These are phyloP conservation scores for Sonneratia alba DNA, from an alignment of 345 rosid genomes.

Conservation along the genomic window DNA sequence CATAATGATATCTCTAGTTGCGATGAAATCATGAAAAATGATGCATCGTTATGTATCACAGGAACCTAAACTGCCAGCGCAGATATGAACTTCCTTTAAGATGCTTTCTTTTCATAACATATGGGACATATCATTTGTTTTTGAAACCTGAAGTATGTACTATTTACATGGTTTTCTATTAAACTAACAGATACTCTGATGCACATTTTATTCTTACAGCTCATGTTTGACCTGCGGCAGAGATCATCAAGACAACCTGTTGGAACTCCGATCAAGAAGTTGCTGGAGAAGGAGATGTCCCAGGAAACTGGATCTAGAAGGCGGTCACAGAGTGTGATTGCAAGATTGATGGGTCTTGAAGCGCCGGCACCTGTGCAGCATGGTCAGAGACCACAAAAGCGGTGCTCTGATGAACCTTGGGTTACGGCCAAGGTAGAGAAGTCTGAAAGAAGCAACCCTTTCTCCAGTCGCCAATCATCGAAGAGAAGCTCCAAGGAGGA, in stretches of 20 bases:
- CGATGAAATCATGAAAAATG: not conserved
- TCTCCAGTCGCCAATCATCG: constrained; percentile 39
- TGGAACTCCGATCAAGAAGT: constrained; percentile 57
- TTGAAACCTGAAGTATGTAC: not conserved
- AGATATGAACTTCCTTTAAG: not conserved
- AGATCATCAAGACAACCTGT: constrained; percentile 27
- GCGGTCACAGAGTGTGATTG: constrained; percentile 75
- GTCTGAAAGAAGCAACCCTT: constrained; percentile 28
- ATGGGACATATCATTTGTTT: not conserved
- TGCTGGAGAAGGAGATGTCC: constrained; percentile 77
- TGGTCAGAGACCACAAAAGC: constrained; percentile 34
- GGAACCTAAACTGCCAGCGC: not conserved
- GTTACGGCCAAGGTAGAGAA: constrained; percentile 19
- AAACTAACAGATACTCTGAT: constrained; percentile 6
- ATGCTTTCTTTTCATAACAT: not conserved
- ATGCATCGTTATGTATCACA: not conserved
- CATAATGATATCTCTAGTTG: constrained; percentile 1
- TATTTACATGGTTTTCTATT: not conserved
- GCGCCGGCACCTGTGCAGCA: constrained; percentile 57
- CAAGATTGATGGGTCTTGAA: constrained; percentile 91
- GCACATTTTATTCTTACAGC: constrained; percentile 26
- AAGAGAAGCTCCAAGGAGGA: constrained; percentile 63
- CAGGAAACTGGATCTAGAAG: constrained; percentile 59
- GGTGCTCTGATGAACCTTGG: constrained; percentile 26
- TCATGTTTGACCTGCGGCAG: constrained; percentile 32